Base-by-base conservation (phyloP, 306 rosid genomes). In the Glycine tomentella region DNA sequence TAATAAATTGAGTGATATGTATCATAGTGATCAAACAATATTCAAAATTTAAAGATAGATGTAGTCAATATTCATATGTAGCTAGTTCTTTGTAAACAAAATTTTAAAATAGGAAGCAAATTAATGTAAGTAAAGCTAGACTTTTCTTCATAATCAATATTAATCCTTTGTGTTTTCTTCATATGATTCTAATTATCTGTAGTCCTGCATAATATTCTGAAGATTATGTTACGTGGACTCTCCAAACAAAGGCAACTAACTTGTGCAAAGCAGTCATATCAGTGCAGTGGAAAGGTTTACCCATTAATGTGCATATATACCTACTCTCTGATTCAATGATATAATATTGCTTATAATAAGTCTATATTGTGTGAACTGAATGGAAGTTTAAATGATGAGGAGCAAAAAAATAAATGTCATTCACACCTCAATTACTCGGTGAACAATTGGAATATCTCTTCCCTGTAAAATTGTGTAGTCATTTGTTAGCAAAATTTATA, bases 361-460 rank as follows among this genome's bases (percentile, higher is more conserved):
- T 11, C 16, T 52, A 50, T 51, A 11, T 67, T 74, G 36, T 5
- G 17, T 57, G 17, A 42, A 42, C 0, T 42, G 46, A 69, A 55
- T 76, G 67, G 64, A 61, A 50, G 59, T 5, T 63, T 62, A 67
- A 78, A 46, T 16, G 15, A 25, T 6, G 7, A 15, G 7, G 50
- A 42, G 78, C 45, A 17, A 64, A 25, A 81, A 81, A 73, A 74
- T 20, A 69, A 25, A 36, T 36, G 31, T 66, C 33, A 25, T 20
- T 45, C 81, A 65, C 74, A 81, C 98, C 94, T 89, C 66, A 78
- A 88, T 89, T 73, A 91, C 97, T 50, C 96, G 91, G 72, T 94
- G 98, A 72, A 89, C 97, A 50, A 94, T 92, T 50, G 98, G 95
- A 87, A 94, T 89, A 15, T 75, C 84, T 17, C 80, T 97, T 49